Percentiles rank a stretch among this genome's conserved stretches.
These are phyloP conservation scores for Circinella umbellata DNA, from an alignment of 371 early-diverging fungal species.

Conservation along the genomic window DNA sequence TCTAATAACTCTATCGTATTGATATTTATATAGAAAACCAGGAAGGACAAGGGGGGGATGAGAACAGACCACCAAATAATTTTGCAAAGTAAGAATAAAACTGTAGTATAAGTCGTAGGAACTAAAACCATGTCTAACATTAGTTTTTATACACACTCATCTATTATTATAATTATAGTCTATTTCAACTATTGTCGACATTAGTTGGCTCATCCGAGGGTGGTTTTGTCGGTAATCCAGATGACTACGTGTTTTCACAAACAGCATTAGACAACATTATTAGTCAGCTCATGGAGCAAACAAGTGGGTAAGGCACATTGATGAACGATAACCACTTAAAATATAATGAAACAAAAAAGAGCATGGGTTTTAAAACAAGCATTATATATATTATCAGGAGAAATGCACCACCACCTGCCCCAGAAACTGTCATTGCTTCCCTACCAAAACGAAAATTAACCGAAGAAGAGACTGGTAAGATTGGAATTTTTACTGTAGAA, in stretches of 20 bases:
- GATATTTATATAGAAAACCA: background rate
- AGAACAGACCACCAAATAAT: conserved; percentile 2
- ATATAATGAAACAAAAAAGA: background rate
- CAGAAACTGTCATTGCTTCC: conserved; percentile 64
- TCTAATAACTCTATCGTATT: background rate
- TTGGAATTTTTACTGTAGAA: background rate
- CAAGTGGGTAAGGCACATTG: conserved; percentile 39
- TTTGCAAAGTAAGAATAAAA: conserved; percentile 1
- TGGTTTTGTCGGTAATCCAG: conserved; percentile 57
- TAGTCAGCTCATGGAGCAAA: conserved; percentile 81
- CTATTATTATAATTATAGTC: conserved; percentile 14
- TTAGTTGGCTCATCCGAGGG: conserved; percentile 38
- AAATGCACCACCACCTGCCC: conserved; percentile 71
- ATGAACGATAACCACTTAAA: background rate
- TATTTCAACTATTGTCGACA: conserved; percentile 42
- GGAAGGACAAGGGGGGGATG: conserved; percentile 15
- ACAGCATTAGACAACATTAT: conserved; percentile 79
- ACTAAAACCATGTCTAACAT: background rate
- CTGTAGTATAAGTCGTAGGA: background rate
- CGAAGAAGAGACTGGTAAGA: conserved; percentile 53
- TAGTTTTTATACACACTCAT: too few species aligned
- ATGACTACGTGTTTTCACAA: conserved; percentile 68
- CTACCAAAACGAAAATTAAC: conserved; percentile 56
- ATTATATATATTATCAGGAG: conserved; percentile 1
- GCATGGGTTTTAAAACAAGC: background rate